Base-by-base conservation (phyloP, 352 stramenopile genomes). In the Globisporangium rhizosaccharum region DNA sequence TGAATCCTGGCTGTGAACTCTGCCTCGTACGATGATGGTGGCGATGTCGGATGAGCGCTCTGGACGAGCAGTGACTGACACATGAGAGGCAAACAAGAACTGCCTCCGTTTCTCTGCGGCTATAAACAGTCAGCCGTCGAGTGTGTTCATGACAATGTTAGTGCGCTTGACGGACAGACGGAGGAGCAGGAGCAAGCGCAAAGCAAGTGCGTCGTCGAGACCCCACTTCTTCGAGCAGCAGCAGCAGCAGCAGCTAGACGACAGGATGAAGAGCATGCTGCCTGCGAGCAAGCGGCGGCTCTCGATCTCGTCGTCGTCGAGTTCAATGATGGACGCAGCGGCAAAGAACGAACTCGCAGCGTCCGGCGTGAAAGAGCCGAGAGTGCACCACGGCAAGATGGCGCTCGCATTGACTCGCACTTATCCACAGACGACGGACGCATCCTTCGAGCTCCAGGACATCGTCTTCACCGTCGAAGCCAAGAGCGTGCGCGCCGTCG, bases 371-470 rank as follows among this genome's bases (percentile, higher is more conserved):
- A 71, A 65, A 51, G 74, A 85, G 58, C 67, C 76, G 4, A 63
- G 45, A 2, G 67, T 66, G 42, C 75, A 85, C 51, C 60, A 75
- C 18, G 76, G 79, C 11, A 82, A 78, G 61, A 87, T 86, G 73
- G 7, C 12, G 62, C 26, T 18, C 59, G 15, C 26, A 63, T 36
- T 56, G 39, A 11, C 23, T 15, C 45, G 26, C 45, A 10, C 11
- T 25, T 5, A n/a, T 25, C 53, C 7, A 55, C 45, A 39, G 18
- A 7, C 42, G 44, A 8, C 56, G 8, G 33, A 39, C 33, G 8
- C 33, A 12, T 12, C 8, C 5, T 1, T 10, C 20, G 53, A 61
- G 28, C 9, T 63, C 10, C 52, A 79, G n/a, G 66, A 82, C 49
- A 63, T 86, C n/a, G 52, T 79, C 1, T 61, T 89, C n/a, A 65